These are phyloP conservation scores for Escovopsis sp. DNA, from an alignment of 2,329 filamentous ascomycete species.

Conservation along the genomic window DNA sequence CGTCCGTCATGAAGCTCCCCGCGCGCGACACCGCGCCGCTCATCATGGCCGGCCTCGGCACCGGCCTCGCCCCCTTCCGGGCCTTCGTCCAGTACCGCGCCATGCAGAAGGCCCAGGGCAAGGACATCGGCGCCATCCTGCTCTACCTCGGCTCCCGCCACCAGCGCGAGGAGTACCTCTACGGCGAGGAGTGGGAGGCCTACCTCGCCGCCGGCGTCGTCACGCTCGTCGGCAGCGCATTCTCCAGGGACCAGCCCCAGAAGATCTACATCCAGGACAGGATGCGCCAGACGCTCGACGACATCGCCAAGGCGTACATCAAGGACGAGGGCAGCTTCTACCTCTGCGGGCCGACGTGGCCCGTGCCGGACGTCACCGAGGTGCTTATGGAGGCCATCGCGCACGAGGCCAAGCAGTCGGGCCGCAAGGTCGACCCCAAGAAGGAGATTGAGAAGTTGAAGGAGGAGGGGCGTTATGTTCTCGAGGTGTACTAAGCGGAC, in stretches of 20 bases:
- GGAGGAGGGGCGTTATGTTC: slow-evolving; percentile 84
- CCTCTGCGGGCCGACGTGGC: slow-evolving; percentile 95
- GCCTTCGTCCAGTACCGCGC: slow-evolving; percentile 97
- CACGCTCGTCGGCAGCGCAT: slow-evolving; percentile 82
- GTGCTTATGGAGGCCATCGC: slow-evolving; percentile 89
- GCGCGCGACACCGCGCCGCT: slow-evolving; percentile 74
- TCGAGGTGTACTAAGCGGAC: slow-evolving; percentile 73
- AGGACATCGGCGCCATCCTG: slow-evolving; percentile 83
- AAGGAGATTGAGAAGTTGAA: slow-evolving; percentile 97
- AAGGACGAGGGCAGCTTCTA: slow-evolving; percentile 86
- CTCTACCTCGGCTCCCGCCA: slow-evolving; percentile 95
- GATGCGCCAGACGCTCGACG: slow-evolving; percentile 74
- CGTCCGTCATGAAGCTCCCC: slow-evolving; percentile 98
- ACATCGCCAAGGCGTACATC: slow-evolving; percentile 79
- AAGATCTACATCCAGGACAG: slow-evolving; percentile 99
- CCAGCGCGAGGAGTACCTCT: slow-evolving; percentile 96
- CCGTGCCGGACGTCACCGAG: slow-evolving; percentile 87
- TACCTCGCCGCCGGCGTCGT: slow-evolving; percentile 93
- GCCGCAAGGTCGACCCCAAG: slow-evolving; percentile 68
- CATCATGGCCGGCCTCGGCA: slow-evolving; percentile 98
- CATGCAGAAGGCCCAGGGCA: slow-evolving; percentile 94
- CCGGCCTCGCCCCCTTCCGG: slow-evolving; percentile 95
- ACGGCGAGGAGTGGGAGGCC: slow-evolving; percentile 98
- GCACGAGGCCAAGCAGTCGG: slow-evolving; percentile 50
- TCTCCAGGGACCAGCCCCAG: slow-evolving; percentile 90